Conservation (phyloP, 2,329 filamentous ascomycete species). For the Trichophyton benhamiae region DNA sequence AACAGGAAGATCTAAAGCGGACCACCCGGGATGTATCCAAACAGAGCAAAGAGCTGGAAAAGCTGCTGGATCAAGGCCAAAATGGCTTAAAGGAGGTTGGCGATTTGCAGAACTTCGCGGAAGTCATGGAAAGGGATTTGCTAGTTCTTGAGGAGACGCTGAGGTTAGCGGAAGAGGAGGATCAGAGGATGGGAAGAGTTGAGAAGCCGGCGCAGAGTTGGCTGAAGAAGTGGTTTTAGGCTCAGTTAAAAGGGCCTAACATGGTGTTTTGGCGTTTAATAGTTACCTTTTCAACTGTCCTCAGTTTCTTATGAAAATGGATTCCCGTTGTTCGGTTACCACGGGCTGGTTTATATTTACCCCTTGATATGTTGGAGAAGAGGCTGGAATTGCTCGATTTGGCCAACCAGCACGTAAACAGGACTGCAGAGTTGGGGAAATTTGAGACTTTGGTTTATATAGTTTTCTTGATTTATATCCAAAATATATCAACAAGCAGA, state of each 20-base stretch:
- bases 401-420: background rate
- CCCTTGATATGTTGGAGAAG: background rate
- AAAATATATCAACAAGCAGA: background rate
- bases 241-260: too few species aligned
- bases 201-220: conserved; percentile 11
- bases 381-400: background rate
- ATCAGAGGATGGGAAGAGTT: conserved; percentile 12
- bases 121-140: conserved; percentile 44
- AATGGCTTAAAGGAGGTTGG: conserved; percentile 50
- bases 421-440: background rate
- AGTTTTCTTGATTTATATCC: background rate
- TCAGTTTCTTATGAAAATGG: background rate
- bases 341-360: background rate
- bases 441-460: background rate
- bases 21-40: conserved; percentile 39
- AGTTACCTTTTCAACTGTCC: too few species aligned
- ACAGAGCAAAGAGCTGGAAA: conserved; percentile 44
- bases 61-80: conserved; percentile 42
- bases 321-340: background rate
- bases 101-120: conserved; percentile 55
- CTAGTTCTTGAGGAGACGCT: conserved; percentile 33
- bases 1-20: conserved; percentile 42
- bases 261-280: too few species aligned
- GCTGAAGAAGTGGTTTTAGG: conserved; percentile 14
- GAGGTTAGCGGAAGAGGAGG: conserved; percentile 25